A percentile compares a stretch with the other conserved stretches of the same genome.
Evolutionary conservation across 2,329 filamentous ascomycete species (phyloP).

Genomic region (Myriangium duriaei): DNA sequence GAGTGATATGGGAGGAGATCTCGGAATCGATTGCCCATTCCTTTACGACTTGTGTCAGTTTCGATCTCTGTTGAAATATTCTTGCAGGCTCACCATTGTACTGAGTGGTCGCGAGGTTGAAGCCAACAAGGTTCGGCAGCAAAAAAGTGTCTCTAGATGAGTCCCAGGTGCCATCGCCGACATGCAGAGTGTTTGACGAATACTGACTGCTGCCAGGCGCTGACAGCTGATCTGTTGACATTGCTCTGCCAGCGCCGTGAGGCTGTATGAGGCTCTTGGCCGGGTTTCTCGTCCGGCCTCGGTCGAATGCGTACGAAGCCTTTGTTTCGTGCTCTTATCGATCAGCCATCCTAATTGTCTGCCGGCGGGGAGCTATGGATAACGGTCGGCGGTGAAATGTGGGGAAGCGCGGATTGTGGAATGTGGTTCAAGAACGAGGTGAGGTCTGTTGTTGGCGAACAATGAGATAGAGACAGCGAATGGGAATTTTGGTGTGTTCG

Average conservation of each 20-base stretch:
- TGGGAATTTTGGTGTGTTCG: too few relatives aligned
- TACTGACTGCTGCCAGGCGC: conserved; percentile 62
- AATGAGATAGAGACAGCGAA: too few relatives aligned
- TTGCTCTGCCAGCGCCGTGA: conserved; percentile 12
- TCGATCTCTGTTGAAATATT: neutral
- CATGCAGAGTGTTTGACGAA: conserved; percentile 58
- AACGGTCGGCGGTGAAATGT: too few relatives aligned
- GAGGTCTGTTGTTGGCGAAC: too few relatives aligned
- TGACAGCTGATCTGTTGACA: conserved; percentile 36
- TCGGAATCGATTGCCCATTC: conserved; percentile 72
- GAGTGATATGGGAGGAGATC: conserved; percentile 56
- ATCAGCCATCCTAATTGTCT: too few relatives aligned
- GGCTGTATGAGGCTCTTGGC: too few relatives aligned
- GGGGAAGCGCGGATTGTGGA: too few relatives aligned
- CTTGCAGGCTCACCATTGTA: conserved; percentile 55
- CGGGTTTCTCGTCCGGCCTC: too few relatives aligned
- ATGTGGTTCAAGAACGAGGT: too few relatives aligned
- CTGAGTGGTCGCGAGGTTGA: conserved; percentile 70
- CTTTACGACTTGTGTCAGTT: conserved; percentile 30
- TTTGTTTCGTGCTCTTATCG: too few relatives aligned
- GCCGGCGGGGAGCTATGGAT: too few relatives aligned
- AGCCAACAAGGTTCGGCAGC: conserved; percentile 60
- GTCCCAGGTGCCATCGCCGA: conserved; percentile 78
- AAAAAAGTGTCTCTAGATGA: conserved; percentile 64
- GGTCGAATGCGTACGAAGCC: too few relatives aligned